Percentiles rank a stretch among this genome's conserved stretches.
Conservation (phyloP, 495 filamentous ascomycete genomes). For the Apiosordaria backusii region DNA sequence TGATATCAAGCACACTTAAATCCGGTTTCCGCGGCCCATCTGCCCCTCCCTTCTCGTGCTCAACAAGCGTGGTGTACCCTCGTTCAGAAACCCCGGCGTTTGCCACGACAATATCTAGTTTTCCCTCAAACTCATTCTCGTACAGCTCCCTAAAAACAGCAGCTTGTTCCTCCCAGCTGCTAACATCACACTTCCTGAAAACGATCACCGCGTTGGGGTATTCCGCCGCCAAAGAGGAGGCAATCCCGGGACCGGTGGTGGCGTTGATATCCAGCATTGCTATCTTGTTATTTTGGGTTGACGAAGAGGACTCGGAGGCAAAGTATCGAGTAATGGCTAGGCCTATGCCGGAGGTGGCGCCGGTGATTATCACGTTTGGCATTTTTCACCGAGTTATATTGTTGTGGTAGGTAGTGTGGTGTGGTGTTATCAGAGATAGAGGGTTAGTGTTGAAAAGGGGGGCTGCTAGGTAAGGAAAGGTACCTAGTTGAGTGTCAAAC, state of each 20-base stretch:
- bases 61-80: slow-evolving; percentile 32
- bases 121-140: slow-evolving; percentile 27
- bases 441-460: neutral
- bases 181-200: slow-evolving; percentile 47
- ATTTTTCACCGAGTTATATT: neutral
- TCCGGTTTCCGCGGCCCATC: slow-evolving; percentile 37
- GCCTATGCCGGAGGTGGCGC: slow-evolving; percentile 55
- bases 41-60: slow-evolving; percentile 31
- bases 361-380: slow-evolving; percentile 38
- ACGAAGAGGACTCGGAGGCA: slow-evolving; percentile 24
- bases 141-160: slow-evolving; percentile 42
- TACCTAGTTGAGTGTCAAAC: too few species aligned
- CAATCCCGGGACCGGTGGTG: slow-evolving; percentile 28
- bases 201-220: slow-evolving; percentile 35
- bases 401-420: neutral
- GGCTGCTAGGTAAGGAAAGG: too few species aligned
- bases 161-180: slow-evolving; percentile 48
- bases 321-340: slow-evolving; percentile 48
- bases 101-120: slow-evolving; percentile 52
- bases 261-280: slow-evolving; percentile 53
- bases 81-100: slow-evolving; percentile 55
- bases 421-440: neutral
- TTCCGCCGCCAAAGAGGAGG: slow-evolving; percentile 33
- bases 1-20: slow-evolving; percentile 45
- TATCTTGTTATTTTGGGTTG: slow-evolving; percentile 38